phyloP scores from a whole-genome alignment of 768 basidiomycete genomes.

The Hypholoma fasciculare region DNA sequence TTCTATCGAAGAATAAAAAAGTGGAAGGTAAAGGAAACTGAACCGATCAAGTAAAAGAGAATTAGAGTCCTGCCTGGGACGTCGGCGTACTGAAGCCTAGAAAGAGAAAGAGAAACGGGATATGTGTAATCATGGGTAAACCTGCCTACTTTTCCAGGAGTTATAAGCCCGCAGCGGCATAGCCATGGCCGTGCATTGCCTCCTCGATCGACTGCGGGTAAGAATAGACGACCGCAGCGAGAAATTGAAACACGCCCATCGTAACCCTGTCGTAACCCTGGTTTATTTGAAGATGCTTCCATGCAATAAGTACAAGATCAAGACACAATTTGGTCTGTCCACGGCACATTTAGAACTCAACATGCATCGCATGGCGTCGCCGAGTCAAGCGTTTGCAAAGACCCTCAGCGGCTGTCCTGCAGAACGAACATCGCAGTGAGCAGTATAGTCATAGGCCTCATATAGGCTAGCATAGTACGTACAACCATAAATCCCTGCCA shows the following conservation, averaged over 20 bases:
- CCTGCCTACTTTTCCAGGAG: not conserved
- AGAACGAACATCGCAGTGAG: no score
- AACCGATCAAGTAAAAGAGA: not conserved
- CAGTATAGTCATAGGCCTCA: no score
- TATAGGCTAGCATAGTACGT: no score
- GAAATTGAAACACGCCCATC: not conserved
- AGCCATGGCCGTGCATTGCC: slow-evolving; percentile 7
- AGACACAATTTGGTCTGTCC: not conserved
- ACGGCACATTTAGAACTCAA: no score
- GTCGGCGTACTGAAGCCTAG: not conserved
- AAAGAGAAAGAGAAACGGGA: not conserved
- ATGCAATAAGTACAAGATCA: not conserved
- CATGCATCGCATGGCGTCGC: no score
- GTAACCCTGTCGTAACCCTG: not conserved
- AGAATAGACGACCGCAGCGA: not conserved
- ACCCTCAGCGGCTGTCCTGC: no score
- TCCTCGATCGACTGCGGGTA: not conserved
- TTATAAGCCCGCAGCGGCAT: slow-evolving; percentile 7
- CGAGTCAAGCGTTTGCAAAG: no score
- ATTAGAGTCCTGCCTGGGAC: slow-evolving; percentile 8
- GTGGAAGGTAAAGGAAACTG: not conserved
- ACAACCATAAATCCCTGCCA: no score
- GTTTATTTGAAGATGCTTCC: not conserved
- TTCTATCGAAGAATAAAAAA: not conserved
- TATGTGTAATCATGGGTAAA: not conserved